Percentiles rank a stretch among this genome's conserved stretches.
phyloP scores from a whole-genome alignment of 306 rosid species.

The Potentilla sterilis region DNA sequence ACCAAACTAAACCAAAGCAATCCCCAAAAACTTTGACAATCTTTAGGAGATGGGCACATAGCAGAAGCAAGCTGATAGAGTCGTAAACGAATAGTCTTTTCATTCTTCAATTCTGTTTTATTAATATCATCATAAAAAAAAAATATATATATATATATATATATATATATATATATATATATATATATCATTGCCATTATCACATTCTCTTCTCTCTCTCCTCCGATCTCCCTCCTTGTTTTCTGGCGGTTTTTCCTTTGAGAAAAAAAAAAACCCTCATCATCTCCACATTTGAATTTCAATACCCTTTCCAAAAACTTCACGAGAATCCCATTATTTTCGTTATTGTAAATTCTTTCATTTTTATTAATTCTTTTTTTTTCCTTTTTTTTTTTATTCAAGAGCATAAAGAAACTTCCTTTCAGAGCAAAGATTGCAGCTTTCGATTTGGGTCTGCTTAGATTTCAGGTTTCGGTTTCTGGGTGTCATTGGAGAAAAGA shows the following conservation, averaged over 20 bases:
- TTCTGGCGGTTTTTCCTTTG: slow-evolving; percentile 35
- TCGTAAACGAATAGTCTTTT: slow-evolving; percentile 10
- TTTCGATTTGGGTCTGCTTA: slow-evolving; percentile 3
- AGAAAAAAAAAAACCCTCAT: slow-evolving; percentile 21
- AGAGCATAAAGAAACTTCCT: not conserved
- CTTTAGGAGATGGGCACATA: not conserved
- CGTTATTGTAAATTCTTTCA: slow-evolving; percentile 5
- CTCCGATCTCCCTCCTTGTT: slow-evolving; percentile 41
- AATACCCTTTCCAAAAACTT: slow-evolving; percentile 11
- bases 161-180: no score
- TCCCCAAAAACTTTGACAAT: slow-evolving; percentile 10
- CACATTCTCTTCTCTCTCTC: slow-evolving; percentile 37
- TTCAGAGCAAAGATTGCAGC: slow-evolving; percentile 4
- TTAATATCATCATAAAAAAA: not conserved
- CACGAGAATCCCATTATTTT: slow-evolving; percentile 5
- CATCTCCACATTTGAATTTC: slow-evolving; percentile 28
- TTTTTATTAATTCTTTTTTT: slow-evolving; percentile 12
- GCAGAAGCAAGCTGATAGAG: slow-evolving; percentile 1
- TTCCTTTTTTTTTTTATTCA: slow-evolving; percentile 18
- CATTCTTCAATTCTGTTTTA: not conserved
- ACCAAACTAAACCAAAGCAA: not conserved
- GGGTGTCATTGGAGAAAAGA: slow-evolving; percentile 34
- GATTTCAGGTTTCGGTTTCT: slow-evolving; percentile 10
- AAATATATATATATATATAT: no score
- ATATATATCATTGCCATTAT: slow-evolving; percentile 45